Base-by-base conservation (phyloP, 2,329 filamentous ascomycete species). In the Nigrospora osmanthi region DNA sequence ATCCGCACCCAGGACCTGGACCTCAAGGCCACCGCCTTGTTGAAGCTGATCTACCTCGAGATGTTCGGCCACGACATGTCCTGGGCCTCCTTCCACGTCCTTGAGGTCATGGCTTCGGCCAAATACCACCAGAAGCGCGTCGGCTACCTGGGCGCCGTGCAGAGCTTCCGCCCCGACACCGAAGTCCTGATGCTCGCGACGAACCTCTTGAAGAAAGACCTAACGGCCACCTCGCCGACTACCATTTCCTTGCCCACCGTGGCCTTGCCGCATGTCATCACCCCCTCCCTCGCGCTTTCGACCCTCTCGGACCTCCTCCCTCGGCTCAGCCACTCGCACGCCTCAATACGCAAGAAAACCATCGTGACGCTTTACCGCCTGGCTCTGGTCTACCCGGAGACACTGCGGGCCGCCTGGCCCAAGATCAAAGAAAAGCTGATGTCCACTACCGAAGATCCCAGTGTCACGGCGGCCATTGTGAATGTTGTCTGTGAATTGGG, bases 31-130 rank as follows among this genome's bases (percentile, higher is more conserved):
- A 97, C 89, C 32, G 93, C 93, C 38, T 76, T 98, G 44, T 73
- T 98, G 59, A 98, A 98, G 72, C 78, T 98, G 56, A 85, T 96
- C 43, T 98, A 98, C 64, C 80, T 98, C 53, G 93, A 98, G 65
- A 98, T 98, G 93, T 90, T 97, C 55, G 93, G 93, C 13, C 87
- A 97, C 63, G 93, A 97, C 67, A 98, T 98, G 93, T 96, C 91
- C 3, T 98, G 93, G 93, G 93, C 93, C 4, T 90, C 90, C 12
- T 98, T 98, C 69, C 88, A 98, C 64, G 91, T 97, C 43, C 83
- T 98, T 40, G 93, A 98, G 70, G 93, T 98, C 68, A 98, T 98
- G 93, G 95, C 90, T 34, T 95, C 89, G 35, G 76, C 85, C 40
- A 97, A 96, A 63, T 95, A 95, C 64, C 78, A 89, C 54, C 91